Base-by-base conservation (phyloP, 1,284 basidiomycete genomes). In the Malassezia pachydermatis region DNA sequence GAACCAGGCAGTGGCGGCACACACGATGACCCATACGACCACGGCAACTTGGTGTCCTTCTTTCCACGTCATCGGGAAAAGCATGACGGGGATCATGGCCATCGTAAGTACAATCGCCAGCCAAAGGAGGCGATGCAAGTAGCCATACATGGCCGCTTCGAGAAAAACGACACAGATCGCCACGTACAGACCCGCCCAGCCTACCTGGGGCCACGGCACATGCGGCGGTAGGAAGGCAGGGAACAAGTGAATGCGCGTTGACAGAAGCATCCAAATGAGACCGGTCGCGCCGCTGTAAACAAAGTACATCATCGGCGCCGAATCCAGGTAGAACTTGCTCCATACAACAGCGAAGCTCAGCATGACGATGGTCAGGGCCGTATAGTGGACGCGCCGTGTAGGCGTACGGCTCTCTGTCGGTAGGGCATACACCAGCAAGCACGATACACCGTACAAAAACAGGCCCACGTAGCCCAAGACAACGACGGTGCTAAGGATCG, bases 401-500 rank as follows among this genome's bases (percentile, higher is more conserved):
- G 11, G 13, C 2, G 3, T 8, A 8, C 11, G 37, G 13, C 4
- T 17, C 37, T 3, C 2, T 14, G 35, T 23, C 25, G 14, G n/a
- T 17, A 37, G 1, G 10, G 29, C 32, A 23, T 20, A 22, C 7
- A 6, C 30, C 5, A 24, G 23, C 16, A 74, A 54, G 50, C 60
- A 70, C 4, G 63, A 35, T 10, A 64, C 43, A 5, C 63, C 58
- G 45, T 72, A 70, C 6, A 67, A 19, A 23, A 81, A 81, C 80
- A 86, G 88, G 37, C 86, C 86, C 1, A 79, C 63, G 69, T 90
- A 90, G 4, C 84, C 86, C 4, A 76, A 60, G 2, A 78, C 78
- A 40, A 87, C 84, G 50, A 89, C 80, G 1, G 68, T 73, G 20
- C 81, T 79, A 22, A 90, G 80, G 35, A 88, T 72, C 24, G 79